Evolutionary conservation across 1,139 yeast species (phyloP), one percentile per base, ranked within the genome.

Genomic region (Kluyveromyces marxianus): DNA sequence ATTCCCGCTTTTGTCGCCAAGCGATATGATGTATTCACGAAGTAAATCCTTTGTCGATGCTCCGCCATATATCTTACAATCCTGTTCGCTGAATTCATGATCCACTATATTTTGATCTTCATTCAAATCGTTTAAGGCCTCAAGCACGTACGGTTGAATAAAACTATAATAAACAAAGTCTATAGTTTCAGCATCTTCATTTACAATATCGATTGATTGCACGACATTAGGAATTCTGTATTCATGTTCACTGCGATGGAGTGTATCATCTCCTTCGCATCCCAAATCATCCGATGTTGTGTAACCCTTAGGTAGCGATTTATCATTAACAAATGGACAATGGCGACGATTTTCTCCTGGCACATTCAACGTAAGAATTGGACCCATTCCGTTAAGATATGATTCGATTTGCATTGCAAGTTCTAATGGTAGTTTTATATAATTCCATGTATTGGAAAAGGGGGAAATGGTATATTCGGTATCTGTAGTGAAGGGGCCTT

Each of bases 401-500:
- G 53, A 53, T 37, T 58, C 63, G 1, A 67, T 50, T 33, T 50
- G 45, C 3, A 44, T 46, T 3, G 70, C 70, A 3, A 68, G 50
- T 25, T 41, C 44, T 44, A 56, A 54, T 2, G 69, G 68, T 6
- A 68, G 41, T 7, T 55, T 57, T 14, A 68, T 50, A 43, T 55
- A 65, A 25, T 56, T 58, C 97, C 97, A 92, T 44, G 75, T 74
- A 59, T 89, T 89, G 47, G 76, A 72, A 65, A 89, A 92, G 0
- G 98, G 97, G 0, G 95, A 82, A 0, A 92, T 85, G 41, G 85
- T 87, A 59, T 72, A 92, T 50, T 85, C 84, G 0, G 94, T 74
- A 63, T 90, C 96, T 38, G 71, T 67, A 0, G 96, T 89, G 60
- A 83, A 92, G 1, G 83, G 80, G 0, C 97, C 98, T 62, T 83